A percentile compares a stretch with the other conserved stretches of the same genome.
phyloP scores from a whole-genome alignment of 1,139 yeast species.

The Suhomyces bokatorum region DNA sequence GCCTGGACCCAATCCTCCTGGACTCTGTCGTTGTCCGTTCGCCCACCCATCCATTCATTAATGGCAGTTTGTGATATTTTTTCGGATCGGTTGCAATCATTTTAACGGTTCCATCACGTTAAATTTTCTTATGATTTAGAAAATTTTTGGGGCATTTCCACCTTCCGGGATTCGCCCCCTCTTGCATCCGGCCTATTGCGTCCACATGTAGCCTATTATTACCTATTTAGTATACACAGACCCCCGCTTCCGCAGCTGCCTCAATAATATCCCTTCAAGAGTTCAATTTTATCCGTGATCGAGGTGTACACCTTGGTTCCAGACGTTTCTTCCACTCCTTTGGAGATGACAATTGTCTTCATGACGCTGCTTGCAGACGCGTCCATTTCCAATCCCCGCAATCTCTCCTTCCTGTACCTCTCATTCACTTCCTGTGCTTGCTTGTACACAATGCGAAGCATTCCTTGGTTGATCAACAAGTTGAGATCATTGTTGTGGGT shows the following conservation, averaged over 20 bases:
- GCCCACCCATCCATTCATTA: too few species aligned
- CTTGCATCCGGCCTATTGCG: too few species aligned
- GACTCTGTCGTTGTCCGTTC: too few species aligned
- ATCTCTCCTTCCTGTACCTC: constrained; percentile 8
- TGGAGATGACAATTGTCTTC: constrained; percentile 6
- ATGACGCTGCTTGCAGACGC: constrained; percentile 2
- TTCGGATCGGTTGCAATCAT: too few species aligned
- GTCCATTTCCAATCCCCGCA: constrained; percentile 8
- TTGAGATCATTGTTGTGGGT: constrained; percentile 66
- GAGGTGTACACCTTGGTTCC: constrained; percentile 6
- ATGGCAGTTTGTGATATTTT: too few species aligned
- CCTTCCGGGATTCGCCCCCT: too few species aligned
- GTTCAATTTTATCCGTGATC: constrained; percentile 4
- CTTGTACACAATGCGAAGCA: constrained; percentile 49
- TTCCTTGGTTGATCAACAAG: constrained; percentile 55
- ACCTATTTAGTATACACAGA: background rate
- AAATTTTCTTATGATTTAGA: too few species aligned
- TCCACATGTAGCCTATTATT: background rate
- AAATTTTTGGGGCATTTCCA: too few species aligned
- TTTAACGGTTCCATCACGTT: too few species aligned
- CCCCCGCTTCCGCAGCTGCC: background rate
- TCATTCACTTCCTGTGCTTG: constrained; percentile 13
- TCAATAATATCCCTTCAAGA: constrained; percentile 1
- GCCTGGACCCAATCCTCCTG: too few species aligned
- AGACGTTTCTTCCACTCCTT: constrained; percentile 1